Evolutionary conservation across 805 yeast genomes (phyloP), one percentile per base, ranked within the genome.

Genomic region (Candida nonsorbophila): DNA sequence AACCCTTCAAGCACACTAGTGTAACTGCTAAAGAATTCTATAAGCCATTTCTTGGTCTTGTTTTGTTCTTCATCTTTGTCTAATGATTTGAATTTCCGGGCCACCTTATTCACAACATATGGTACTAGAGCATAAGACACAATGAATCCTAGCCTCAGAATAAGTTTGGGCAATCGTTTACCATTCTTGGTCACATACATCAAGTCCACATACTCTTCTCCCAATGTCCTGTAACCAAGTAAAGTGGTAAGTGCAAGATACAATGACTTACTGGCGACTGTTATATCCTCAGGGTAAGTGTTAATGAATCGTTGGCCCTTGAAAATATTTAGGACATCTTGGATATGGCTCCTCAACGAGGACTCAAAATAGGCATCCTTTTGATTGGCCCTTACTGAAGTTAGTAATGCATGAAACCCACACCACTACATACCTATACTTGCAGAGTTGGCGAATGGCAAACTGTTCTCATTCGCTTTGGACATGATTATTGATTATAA

Each of bases 151-250:
- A 77, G 33, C 32, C 85, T 63, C 16, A 73, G 61, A 2, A 40
- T 13, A 4, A 56, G 17, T 19, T 51, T 55, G 0, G 84, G 81
- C 5, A 81, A 51, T 23, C 58, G 46, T 12, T 44, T 64, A 0
- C 86, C 84, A 20, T 53, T 51, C 28, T 72, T 58, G 22, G 59
- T 62, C 5, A 82, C 85, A 46, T 83, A 81, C 6, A 76, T 55
- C 31, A 85, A 57, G 52, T 90, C 95, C 9, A 87, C 87, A 54
- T 90, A 90, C 55, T 90, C 97, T 50, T 90, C 97, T 1, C 98
- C 98, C 16, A 92, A 58, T 0, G 97, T 90, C 30, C 90, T 67
- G 2, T 84, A 73, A 0, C 90, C 90, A 4, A 74, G 34, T 9
- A 82, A 56, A 0, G 96, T 88, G 0, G 97, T 90, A 14, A 84